A percentile compares a stretch with the other conserved stretches of the same genome.
These are phyloP conservation scores for Elongisporangium prolatum DNA, from an alignment of 352 stramenopile genomes.

Conservation along the genomic window DNA sequence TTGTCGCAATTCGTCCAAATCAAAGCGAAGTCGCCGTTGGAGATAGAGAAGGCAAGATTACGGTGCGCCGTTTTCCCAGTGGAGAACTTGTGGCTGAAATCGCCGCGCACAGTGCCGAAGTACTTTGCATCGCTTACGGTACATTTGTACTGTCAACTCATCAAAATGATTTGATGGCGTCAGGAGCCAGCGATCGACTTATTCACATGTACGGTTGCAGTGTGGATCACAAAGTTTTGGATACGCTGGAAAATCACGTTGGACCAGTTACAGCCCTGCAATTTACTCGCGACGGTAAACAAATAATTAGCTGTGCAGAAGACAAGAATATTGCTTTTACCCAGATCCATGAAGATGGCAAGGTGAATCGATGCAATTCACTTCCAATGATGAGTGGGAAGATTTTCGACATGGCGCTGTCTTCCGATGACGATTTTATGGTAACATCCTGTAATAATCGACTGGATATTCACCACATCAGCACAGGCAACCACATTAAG, in stretches of 20 bases:
- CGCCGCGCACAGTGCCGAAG: slow-evolving; percentile 58
- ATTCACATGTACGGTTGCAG: slow-evolving; percentile 78
- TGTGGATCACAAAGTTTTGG: slow-evolving; percentile 22
- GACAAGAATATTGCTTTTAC: slow-evolving; percentile 76
- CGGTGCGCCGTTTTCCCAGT: slow-evolving; percentile 39
- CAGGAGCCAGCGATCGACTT: slow-evolving; percentile 72
- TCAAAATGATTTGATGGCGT: slow-evolving; percentile 42
- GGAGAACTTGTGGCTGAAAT: slow-evolving; percentile 31
- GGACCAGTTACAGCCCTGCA: slow-evolving; percentile 53
- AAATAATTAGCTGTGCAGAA: slow-evolving; percentile 55
- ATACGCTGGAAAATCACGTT: slow-evolving; percentile 78
- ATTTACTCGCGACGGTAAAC: slow-evolving; percentile 69
- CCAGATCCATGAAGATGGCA: slow-evolving; percentile 29
- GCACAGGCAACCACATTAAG: slow-evolving; percentile 51
- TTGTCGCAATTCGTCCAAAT: slow-evolving; percentile 47
- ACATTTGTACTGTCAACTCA: neutral
- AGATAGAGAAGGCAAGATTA: slow-evolving; percentile 67
- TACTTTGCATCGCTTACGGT: slow-evolving; percentile 65
- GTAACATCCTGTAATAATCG: slow-evolving; percentile 76
- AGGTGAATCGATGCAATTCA: slow-evolving; percentile 40
- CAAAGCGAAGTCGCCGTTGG: slow-evolving; percentile 60
- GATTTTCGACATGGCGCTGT: slow-evolving; percentile 72
- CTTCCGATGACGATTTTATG: slow-evolving; percentile 61
- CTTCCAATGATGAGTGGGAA: slow-evolving; percentile 56
- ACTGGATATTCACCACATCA: slow-evolving; percentile 67